Percentiles rank a stretch among this genome's conserved stretches.
Evolutionary conservation across 345 rosid species (phyloP).

Genomic region (Lepidium africanum): DNA sequence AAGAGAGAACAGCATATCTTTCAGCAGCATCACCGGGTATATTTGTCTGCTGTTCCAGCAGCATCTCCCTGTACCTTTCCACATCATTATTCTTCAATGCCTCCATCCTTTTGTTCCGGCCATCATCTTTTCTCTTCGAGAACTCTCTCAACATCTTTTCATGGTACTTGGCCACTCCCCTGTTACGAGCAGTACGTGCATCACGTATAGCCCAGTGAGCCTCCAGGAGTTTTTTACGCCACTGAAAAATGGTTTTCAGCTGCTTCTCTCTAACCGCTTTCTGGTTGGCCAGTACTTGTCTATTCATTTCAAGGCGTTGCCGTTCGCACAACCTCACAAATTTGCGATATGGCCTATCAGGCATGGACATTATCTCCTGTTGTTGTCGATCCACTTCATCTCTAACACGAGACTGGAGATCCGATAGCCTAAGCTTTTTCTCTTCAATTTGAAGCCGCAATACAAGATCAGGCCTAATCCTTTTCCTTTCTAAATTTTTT

Average conservation of each 20-base stretch:
- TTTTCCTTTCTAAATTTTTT: constrained; percentile 86
- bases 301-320: constrained; percentile 80
- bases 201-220: constrained; percentile 98
- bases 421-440: constrained; percentile 74
- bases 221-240: constrained; percentile 99
- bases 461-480: constrained; percentile 98
- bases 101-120: constrained; percentile 94
- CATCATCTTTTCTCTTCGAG: constrained; percentile 94
- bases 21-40: constrained; percentile 90
- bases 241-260: constrained; percentile 87
- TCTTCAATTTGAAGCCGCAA: constrained; percentile 96
- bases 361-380: constrained; percentile 98
- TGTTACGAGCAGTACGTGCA: constrained; percentile 94
- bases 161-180: constrained; percentile 99
- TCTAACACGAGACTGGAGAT: constrained; percentile 78
- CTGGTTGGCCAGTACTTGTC: constrained; percentile 85
- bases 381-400: constrained; percentile 93
- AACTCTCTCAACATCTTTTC: constrained; percentile 94
- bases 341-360: constrained; percentile 95
- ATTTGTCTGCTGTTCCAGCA: constrained; percentile 94
- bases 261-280: constrained; percentile 90
- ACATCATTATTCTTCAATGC: constrained; percentile 99
- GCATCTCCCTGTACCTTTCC: constrained; percentile 98
- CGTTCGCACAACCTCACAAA: constrained; percentile 97
- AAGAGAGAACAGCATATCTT: constrained; percentile 91